Evolutionary conservation across 768 basidiomycete genomes (phyloP).

Genomic region (Rhizopogon vulgaris): DNA sequence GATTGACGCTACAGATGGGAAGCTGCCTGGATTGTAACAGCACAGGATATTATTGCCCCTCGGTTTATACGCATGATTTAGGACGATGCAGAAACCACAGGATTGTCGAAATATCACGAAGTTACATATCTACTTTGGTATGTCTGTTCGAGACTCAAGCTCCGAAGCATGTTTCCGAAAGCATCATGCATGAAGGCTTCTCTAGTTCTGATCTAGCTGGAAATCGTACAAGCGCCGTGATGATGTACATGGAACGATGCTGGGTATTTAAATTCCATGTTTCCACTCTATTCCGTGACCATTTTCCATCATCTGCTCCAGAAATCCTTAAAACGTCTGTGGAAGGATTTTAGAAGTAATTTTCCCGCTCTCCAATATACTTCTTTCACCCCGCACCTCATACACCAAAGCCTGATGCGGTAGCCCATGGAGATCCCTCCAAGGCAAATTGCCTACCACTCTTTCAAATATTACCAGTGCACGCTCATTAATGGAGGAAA

Average conservation of each 20-base stretch:
- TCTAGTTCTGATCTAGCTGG: background rate
- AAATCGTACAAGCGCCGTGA: background rate
- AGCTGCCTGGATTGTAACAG: too few relatives aligned
- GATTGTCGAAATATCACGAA: too few relatives aligned
- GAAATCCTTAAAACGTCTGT: slow-evolving; percentile 59
- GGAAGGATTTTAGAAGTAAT: slow-evolving; percentile 12
- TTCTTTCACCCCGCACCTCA: slow-evolving; percentile 46
- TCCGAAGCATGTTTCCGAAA: too few relatives aligned
- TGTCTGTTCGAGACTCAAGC: too few relatives aligned
- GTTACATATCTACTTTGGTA: too few relatives aligned
- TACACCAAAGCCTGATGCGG: slow-evolving; percentile 59
- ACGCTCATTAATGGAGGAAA: slow-evolving; percentile 44
- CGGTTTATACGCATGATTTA: too few relatives aligned
- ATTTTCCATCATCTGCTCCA: slow-evolving; percentile 64
- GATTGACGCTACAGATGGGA: too few relatives aligned
- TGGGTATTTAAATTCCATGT: slow-evolving; percentile 27
- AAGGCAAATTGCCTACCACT: slow-evolving; percentile 45
- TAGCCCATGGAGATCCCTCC: slow-evolving; percentile 64
- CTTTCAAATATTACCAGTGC: slow-evolving; percentile 47
- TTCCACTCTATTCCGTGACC: slow-evolving; percentile 60
- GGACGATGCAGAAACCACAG: too few relatives aligned
- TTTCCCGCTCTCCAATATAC: slow-evolving; percentile 9
- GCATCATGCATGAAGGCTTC: background rate
- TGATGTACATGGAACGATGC: too few relatives aligned
- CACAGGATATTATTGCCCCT: too few relatives aligned